A percentile compares a stretch with the other conserved stretches of the same genome.
Evolutionary conservation across 257 asterid genomes (phyloP).

Genomic region (Craterostigma plantagineum): DNA sequence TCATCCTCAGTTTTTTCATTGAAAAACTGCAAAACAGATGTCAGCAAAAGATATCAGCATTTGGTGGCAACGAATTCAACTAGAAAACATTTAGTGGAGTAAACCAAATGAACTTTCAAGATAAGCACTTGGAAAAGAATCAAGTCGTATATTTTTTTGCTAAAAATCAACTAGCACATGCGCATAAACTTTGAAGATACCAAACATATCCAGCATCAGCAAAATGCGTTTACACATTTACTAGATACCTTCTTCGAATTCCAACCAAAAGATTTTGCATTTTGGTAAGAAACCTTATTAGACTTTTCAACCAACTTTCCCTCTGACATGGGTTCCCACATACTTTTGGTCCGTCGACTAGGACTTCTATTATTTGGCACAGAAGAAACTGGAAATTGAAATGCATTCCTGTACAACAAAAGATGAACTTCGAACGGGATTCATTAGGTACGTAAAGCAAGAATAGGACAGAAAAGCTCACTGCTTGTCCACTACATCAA

Average conservation of each 20-base stretch:
- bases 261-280: constrained; percentile 58
- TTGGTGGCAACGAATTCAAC: no score
- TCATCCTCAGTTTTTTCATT: constrained; percentile 46
- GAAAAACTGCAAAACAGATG: constrained; percentile 34
- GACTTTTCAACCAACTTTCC: constrained; percentile 40
- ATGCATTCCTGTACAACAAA: constrained; percentile 29
- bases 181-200: not conserved
- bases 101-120: no score
- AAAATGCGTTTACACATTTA: not conserved
- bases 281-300: constrained; percentile 20
- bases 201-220: not conserved
- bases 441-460: constrained; percentile 2
- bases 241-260: constrained; percentile 49
- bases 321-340: constrained; percentile 91
- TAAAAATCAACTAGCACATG: not conserved
- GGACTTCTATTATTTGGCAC: constrained; percentile 58
- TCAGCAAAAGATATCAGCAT: constrained; percentile 8
- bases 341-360: constrained; percentile 70
- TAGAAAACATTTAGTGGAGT: no score
- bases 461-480: constrained; percentile 20
- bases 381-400: constrained; percentile 25
- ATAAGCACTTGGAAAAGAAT: no score
- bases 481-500: constrained; percentile 38
- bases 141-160: no score
- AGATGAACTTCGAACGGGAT: constrained; percentile 6